A percentile compares a stretch with the other conserved stretches of the same genome.
phyloP scores from a whole-genome alignment of 306 rosid species.

The Corylus americana region DNA sequence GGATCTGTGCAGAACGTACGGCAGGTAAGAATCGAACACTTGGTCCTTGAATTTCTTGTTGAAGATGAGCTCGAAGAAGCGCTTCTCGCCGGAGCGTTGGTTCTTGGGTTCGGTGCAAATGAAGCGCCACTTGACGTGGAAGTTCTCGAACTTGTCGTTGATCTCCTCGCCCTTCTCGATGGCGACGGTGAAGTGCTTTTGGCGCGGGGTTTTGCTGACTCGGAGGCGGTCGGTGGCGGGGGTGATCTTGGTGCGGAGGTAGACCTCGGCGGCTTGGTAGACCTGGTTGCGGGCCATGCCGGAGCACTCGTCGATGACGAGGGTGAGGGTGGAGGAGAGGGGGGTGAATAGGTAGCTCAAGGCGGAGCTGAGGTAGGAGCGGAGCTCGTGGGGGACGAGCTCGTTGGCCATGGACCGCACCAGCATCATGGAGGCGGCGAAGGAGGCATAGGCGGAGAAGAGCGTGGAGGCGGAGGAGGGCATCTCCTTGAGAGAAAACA shows the following conservation, averaged over 20 bases:
- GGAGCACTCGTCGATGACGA: conserved; percentile 27
- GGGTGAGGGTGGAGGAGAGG: conserved; percentile 31
- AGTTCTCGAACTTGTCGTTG: too few relatives aligned
- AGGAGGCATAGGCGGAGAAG: conserved; percentile 43
- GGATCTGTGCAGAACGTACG: neutral
- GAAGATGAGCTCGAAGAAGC: neutral
- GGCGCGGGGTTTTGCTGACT: too few relatives aligned
- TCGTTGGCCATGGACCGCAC: conserved; percentile 36
- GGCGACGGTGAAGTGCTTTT: too few relatives aligned
- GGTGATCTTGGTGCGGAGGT: conserved; percentile 20
- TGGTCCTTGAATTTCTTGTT: neutral
- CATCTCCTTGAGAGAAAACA: conserved; percentile 22
- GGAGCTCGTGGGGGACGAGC: conserved; percentile 33
- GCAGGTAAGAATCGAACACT: neutral
- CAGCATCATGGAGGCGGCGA: conserved; percentile 42
- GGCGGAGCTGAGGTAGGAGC: conserved; percentile 25
- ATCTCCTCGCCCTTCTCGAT: too few relatives aligned
- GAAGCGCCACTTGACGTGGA: too few relatives aligned
- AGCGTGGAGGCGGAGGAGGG: conserved; percentile 27
- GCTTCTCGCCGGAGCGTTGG: too few relatives aligned
- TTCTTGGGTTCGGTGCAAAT: too few relatives aligned
- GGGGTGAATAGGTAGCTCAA: conserved; percentile 29
- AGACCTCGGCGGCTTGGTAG: conserved; percentile 38
- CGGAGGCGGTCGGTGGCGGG: too few relatives aligned
- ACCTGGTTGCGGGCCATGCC: conserved; percentile 39